phyloP scores from a whole-genome alignment of 768 basidiomycete genomes.

The Kwoniella dendrophila region DNA sequence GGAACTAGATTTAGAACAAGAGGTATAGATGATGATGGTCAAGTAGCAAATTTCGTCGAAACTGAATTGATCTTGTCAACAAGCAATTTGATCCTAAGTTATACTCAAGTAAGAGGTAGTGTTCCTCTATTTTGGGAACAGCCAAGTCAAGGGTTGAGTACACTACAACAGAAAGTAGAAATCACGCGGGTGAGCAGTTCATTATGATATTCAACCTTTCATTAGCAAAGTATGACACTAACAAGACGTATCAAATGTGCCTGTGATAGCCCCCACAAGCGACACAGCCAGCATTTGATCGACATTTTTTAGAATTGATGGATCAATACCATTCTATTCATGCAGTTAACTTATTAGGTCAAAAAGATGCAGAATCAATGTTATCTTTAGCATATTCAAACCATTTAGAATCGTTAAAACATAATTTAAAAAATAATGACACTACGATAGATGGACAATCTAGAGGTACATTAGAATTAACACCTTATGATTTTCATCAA shows the following conservation, averaged over 20 bases:
- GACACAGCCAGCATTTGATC: constrained; percentile 94
- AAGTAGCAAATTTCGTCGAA: constrained; percentile 97
- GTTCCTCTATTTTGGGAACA: constrained; percentile 99
- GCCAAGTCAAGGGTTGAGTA: constrained; percentile 75
- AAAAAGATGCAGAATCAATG: constrained; percentile 86
- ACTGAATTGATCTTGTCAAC: constrained; percentile 90
- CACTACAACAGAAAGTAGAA: constrained; percentile 90
- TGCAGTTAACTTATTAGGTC: constrained; percentile 86
- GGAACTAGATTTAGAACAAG: constrained; percentile 97
- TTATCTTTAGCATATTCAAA: constrained; percentile 79
- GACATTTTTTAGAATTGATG: constrained; percentile 82
- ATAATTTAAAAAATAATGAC: constrained; percentile 43
- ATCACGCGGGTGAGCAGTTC: constrained; percentile 59
- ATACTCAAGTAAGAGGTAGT: constrained; percentile 90
- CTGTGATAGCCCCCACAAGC: constrained; percentile 69
- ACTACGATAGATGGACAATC: constrained; percentile 49
- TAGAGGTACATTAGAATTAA: constrained; percentile 58
- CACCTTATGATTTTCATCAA: constrained; percentile 92
- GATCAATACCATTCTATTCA: constrained; percentile 84
- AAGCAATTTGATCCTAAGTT: constrained; percentile 83
- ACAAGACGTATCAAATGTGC: background rate
- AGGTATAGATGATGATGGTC: constrained; percentile 89
- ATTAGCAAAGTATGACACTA: background rate
- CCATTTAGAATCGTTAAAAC: constrained; percentile 62
- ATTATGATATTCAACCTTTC: background rate